Percentiles rank a stretch among this genome's conserved stretches.
Conservation (phyloP, 768 basidiomycete genomes). For the Russula ochroleuca region DNA sequence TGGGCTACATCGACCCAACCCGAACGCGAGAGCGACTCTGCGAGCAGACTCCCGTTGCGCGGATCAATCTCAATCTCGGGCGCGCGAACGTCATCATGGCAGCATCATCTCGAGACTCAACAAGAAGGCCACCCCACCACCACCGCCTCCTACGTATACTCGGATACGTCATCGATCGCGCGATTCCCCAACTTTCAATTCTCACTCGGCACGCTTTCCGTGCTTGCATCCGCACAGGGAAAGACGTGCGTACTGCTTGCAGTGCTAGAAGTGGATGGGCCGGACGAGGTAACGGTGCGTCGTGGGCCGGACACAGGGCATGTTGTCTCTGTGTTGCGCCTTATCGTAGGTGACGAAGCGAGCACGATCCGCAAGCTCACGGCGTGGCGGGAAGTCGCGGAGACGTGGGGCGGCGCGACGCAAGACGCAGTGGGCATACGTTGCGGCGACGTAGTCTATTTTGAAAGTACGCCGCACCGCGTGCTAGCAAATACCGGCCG, state of each 20-base stretch:
- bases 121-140: constrained; percentile 37
- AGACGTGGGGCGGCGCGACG: constrained; percentile 58
- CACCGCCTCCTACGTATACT: constrained; percentile 39
- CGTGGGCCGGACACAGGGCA: constrained; percentile 67
- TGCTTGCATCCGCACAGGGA: constrained; percentile 40
- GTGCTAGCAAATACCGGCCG: too few species aligned
- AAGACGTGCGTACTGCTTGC: constrained; percentile 58
- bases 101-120: constrained; percentile 21
- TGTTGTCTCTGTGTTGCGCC: constrained; percentile 60
- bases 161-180: constrained; percentile 66
- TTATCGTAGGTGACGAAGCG: constrained; percentile 71
- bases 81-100: neutral
- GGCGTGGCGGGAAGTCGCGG: constrained; percentile 75
- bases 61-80: constrained; percentile 14
- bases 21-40: neutral
- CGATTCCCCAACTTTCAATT: constrained; percentile 74
- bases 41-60: constrained; percentile 15
- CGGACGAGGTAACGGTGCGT: constrained; percentile 61
- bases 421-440: constrained; percentile 45
- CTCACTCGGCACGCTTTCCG: constrained; percentile 54
- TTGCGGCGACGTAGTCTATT: constrained; percentile 65
- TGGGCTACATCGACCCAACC: constrained; percentile 21
- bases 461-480: constrained; percentile 64
- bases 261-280: constrained; percentile 72
- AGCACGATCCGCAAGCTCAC: constrained; percentile 66